These are phyloP conservation scores for Trichocladium antarcticum DNA, from an alignment of 495 filamentous ascomycete species.

Conservation along the genomic window DNA sequence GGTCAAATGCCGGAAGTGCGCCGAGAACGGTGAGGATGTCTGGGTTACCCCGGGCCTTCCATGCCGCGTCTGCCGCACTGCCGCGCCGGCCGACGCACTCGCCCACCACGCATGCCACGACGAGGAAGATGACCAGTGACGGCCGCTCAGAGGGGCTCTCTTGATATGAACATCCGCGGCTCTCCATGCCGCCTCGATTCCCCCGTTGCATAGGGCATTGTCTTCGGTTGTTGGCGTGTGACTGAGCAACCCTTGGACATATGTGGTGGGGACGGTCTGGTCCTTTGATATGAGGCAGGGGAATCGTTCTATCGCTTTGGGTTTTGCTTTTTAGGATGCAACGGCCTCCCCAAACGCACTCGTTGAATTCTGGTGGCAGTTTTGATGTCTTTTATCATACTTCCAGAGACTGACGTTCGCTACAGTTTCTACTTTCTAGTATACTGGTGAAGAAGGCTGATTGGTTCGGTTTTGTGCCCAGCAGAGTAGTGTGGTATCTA, in stretches of 20 bases:
- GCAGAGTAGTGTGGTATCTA: no score
- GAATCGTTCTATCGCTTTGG: no score
- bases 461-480: neutral
- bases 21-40: constrained; percentile 36
- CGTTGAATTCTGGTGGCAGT: neutral
- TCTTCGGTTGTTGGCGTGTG: neutral
- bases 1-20: constrained; percentile 23
- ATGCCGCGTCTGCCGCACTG: constrained; percentile 37
- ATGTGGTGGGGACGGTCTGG: no score
- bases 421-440: no score
- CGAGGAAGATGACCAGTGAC: neutral
- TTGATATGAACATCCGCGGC: neutral
- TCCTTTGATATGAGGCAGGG: neutral
- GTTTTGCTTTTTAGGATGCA: no score
- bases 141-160: neutral
- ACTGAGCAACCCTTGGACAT: no score
- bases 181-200: no score
- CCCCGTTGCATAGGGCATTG: no score
- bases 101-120: neutral
- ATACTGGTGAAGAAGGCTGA: neutral
- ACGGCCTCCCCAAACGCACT: neutral
- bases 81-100: constrained; percentile 7
- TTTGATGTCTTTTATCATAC: neutral
- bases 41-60: constrained; percentile 41
- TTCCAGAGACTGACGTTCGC: neutral